These are phyloP conservation scores for Fremontodendron californicum DNA, from an alignment of 345 rosid species.

Conservation along the genomic window DNA sequence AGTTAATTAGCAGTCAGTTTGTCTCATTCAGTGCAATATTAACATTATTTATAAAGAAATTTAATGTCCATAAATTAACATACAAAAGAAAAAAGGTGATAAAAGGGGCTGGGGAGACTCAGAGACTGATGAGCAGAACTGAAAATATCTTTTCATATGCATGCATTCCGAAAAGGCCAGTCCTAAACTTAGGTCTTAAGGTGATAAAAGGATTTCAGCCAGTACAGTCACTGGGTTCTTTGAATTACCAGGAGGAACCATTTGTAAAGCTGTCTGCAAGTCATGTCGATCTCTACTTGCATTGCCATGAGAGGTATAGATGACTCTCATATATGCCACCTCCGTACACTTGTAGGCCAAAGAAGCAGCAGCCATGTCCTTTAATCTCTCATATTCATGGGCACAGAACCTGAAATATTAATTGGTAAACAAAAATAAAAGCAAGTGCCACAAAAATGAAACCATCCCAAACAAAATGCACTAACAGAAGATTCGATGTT, in stretches of 20 bases:
- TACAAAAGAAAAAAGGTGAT: background rate
- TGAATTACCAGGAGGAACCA: constrained; percentile 74
- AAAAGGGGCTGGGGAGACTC: background rate
- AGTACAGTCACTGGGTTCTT: background rate
- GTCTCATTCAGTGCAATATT: constrained; percentile 4
- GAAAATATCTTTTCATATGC: background rate
- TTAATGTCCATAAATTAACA: background rate
- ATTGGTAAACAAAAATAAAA: background rate
- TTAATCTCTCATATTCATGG: constrained; percentile 82
- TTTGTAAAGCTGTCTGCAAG: constrained; percentile 60
- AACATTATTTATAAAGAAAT: background rate
- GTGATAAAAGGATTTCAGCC: background rate
- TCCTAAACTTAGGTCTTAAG: background rate
- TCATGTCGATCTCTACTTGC: constrained; percentile 68
- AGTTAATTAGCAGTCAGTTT: background rate
- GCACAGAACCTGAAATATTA: constrained; percentile 68
- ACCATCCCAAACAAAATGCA: background rate
- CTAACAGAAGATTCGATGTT: background rate
- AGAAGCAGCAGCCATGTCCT: constrained; percentile 91
- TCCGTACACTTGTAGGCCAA: constrained; percentile 97
- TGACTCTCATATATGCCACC: constrained; percentile 91
- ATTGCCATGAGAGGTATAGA: constrained; percentile 52
- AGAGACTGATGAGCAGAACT: background rate
- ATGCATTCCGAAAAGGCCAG: background rate
- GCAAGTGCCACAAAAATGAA: background rate